These are phyloP conservation scores for Calonectria crousiana DNA, from an alignment of 2,329 filamentous ascomycete genomes.

Conservation along the genomic window DNA sequence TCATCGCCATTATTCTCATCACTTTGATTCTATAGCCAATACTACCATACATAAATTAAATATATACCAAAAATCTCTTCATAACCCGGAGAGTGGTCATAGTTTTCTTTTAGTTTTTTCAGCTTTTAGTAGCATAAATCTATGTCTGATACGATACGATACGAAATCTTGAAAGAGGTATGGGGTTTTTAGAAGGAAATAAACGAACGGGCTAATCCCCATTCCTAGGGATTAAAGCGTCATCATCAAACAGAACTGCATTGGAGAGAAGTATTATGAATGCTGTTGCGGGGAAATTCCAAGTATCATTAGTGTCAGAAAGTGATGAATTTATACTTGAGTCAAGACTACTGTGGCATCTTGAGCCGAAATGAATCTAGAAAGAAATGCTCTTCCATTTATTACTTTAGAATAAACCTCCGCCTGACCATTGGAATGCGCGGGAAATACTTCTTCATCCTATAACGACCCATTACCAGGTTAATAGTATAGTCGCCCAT, in stretches of 20 bases:
- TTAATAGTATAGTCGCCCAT: neutral
- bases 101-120: constrained; percentile 26
- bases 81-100: constrained; percentile 19
- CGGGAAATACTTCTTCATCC: neutral
- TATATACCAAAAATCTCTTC: constrained; percentile 21
- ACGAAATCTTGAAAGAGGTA: too few species aligned
- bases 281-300: neutral
- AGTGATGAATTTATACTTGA: neutral
- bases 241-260: neutral
- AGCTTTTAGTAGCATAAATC: constrained; percentile 19
- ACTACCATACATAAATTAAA: constrained; percentile 18
- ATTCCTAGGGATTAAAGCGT: neutral
- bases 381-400: neutral
- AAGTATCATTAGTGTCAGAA: neutral
- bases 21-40: constrained; percentile 24
- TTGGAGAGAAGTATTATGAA: neutral
- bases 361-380: neutral
- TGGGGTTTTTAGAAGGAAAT: neutral
- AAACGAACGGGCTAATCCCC: neutral
- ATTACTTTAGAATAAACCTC: neutral
- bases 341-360: neutral
- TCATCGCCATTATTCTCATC: constrained; percentile 9
- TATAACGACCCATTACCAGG: neutral
- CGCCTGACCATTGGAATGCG: neutral
- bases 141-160: constrained; percentile 8